Base-by-base conservation (phyloP, 177 flowering plant species). In the Vitis hybrid region DNA sequence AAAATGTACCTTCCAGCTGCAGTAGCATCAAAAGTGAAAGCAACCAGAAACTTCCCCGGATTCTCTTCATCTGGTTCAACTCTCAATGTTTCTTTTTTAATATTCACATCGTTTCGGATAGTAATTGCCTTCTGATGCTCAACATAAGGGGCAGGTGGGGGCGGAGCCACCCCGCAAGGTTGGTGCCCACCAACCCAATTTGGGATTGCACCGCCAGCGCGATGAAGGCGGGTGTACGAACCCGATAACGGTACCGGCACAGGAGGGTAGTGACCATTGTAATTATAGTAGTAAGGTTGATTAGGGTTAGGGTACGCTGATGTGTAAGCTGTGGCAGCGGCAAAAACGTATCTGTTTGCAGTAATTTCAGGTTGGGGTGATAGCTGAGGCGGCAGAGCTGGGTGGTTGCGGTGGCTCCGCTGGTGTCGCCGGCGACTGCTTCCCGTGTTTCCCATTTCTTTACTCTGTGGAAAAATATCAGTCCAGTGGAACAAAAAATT, bases 81-180 rank as follows among this genome's bases (percentile, higher is more conserved):
- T 70, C 81, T 71, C 60, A 90, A 33, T 22, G 83, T 87, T 67
- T 90, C 93, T 81, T 86, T 87, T 83, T 82, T 88, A 18, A 90
- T 61, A 79, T 88, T 90, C n/a, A 89, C 88, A 73, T 86, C 90
- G 62, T 88, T 88, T 29, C 88, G 74, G 5, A 90, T 85, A 14
- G 89, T 88, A 1, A 87, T 86, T 2, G 92, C 93, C 75, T 83
- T 86, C 83, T 88, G 91, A 53, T 87, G 90, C 79, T 89, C 94
- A 39, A 88, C 89, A 58, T 66, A 81, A 1, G 85, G 79, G 3
- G 84, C 29, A 12, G 75, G 73, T 13, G 82, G 77, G 22, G 70
- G 74, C 56, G 79, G 77, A 19, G 72, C 70, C 14, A 79, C 70
- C 6, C 82, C 84, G 71, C 71, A 79, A 1, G 88, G 86, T 63